Evolutionary conservation across 768 basidiomycete genomes (phyloP).

Genomic region (Cystobasidium ongulense): DNA sequence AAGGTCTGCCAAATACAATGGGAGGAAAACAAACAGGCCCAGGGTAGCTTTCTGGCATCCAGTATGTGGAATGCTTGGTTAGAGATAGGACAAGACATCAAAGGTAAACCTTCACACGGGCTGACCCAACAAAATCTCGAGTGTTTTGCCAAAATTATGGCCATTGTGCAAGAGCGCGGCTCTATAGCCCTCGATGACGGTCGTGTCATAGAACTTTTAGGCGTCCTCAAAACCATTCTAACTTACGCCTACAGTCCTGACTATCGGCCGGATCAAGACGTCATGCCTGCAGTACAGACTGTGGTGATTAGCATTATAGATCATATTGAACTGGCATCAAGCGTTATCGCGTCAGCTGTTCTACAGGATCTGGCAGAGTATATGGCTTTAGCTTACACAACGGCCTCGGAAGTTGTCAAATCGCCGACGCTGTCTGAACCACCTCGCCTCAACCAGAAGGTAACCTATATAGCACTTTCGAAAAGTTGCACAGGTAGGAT

Average conservation of each 20-base stretch:
- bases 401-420: constrained; percentile 58
- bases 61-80: constrained; percentile 65
- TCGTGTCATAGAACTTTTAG: constrained; percentile 61
- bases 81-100: constrained; percentile 52
- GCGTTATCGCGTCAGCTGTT: constrained; percentile 57
- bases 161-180: constrained; percentile 39
- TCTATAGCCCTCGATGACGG: constrained; percentile 47
- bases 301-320: constrained; percentile 65
- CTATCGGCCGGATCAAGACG: constrained; percentile 79
- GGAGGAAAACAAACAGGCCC: constrained; percentile 38
- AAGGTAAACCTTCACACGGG: constrained; percentile 40
- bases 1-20: constrained; percentile 57
- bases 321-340: constrained; percentile 55
- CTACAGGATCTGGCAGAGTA: constrained; percentile 79
- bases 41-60: constrained; percentile 53
- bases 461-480: constrained; percentile 81
- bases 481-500: constrained; percentile 80
- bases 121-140: constrained; percentile 82
- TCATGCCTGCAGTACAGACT: constrained; percentile 54
- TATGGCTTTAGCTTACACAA: constrained; percentile 74
- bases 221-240: constrained; percentile 62
- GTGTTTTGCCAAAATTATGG: constrained; percentile 67
- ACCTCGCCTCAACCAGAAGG: constrained; percentile 52
- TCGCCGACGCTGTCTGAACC: background rate
- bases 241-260: constrained; percentile 77